phyloP scores from a whole-genome alignment of 2,329 filamentous ascomycete species.

The Aspergillus fructus region DNA sequence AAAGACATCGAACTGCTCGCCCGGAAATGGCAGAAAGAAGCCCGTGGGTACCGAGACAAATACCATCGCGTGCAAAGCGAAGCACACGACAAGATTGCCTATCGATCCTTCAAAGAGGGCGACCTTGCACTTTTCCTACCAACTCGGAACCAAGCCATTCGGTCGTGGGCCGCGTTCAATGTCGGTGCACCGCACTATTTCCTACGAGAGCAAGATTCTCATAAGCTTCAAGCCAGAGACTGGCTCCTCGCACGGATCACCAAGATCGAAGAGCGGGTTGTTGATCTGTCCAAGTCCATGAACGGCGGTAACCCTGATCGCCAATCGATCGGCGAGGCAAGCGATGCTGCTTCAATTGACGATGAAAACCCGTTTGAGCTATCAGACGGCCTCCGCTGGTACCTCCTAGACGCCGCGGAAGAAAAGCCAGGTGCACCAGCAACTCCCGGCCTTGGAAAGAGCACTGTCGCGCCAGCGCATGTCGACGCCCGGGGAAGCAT shows the following conservation, averaged over 20 bases:
- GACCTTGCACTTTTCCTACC: slow-evolving; percentile 92
- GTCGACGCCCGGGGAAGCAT: slow-evolving; percentile 78
- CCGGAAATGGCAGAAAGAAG: slow-evolving; percentile 89
- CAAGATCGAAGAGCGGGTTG: slow-evolving; percentile 87
- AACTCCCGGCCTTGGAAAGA: slow-evolving; percentile 89
- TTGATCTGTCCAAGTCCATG: slow-evolving; percentile 82
- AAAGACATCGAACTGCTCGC: slow-evolving; percentile 92
- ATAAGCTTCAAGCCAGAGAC: slow-evolving; percentile 79
- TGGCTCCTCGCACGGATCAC: slow-evolving; percentile 96
- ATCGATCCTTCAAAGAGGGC: slow-evolving; percentile 92
- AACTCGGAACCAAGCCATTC: slow-evolving; percentile 88
- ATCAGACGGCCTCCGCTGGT: slow-evolving; percentile 93
- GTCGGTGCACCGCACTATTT: slow-evolving; percentile 97
- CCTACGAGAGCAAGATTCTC: slow-evolving; percentile 84
- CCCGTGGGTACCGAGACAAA: slow-evolving; percentile 81
- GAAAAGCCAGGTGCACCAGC: slow-evolving; percentile 88
- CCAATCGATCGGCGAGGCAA: slow-evolving; percentile 48
- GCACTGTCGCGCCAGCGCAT: slow-evolving; percentile 82
- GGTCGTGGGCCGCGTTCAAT: slow-evolving; percentile 98
- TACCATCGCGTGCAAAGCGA: slow-evolving; percentile 78
- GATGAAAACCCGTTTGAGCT: slow-evolving; percentile 97
- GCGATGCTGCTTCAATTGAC: slow-evolving; percentile 62
- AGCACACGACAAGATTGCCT: slow-evolving; percentile 93
- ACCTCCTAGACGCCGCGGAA: slow-evolving; percentile 87
- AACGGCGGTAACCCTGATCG: slow-evolving; percentile 55